Evolutionary conservation across 495 filamentous ascomycete genomes (phyloP), one percentile per base, ranked within the genome.

Genomic region (Xylaria telfairii): DNA sequence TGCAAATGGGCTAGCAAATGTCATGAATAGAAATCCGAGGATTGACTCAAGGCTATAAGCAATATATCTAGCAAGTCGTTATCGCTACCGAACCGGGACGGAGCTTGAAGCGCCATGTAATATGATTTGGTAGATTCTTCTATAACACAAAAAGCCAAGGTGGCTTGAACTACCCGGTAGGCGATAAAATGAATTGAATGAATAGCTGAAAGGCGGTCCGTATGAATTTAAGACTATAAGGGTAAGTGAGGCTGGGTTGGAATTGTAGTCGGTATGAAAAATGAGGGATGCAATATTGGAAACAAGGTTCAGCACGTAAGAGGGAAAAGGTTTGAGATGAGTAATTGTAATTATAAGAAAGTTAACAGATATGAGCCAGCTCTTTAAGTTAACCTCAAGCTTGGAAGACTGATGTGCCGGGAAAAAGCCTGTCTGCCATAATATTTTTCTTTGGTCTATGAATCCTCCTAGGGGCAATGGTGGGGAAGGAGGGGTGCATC

Each of bases 71-170:
- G 34, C 46, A 53, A 66, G 24, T 41, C 34, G 64, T 28, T 41
- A 39, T 54, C 4, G 39, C 19, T 53, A 39, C 32, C 64, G 26
- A 41, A 39, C 4, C n/a, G 62, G 19, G 10, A 65, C 9, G 17
- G 44, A 34, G 32, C 26, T 34, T 15, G 19, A 65, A 65, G 63
- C 44, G 63, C 63, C 63, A 65, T 65, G 30, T 37, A 41, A 28
- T 30, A 41, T 39, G 12, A 28, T 42, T 24, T 28, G n/a, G 59
- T 17, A 17, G 37, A 4, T 42, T 3, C 12, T 41, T 62, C 32
- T 37, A 21, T 59, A 32, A 37, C 37, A 37, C 30, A 32, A 59
- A 59, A 30, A n/a, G 42, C 26, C n/a, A 32, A 53, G 9, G 30
- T 37, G 32, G 28, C 46, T 39, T 39, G 63, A 41, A n/a, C 17